Base-by-base conservation (phyloP, 202 grass and related monocot species). In the Hordeum pubiflorum region DNA sequence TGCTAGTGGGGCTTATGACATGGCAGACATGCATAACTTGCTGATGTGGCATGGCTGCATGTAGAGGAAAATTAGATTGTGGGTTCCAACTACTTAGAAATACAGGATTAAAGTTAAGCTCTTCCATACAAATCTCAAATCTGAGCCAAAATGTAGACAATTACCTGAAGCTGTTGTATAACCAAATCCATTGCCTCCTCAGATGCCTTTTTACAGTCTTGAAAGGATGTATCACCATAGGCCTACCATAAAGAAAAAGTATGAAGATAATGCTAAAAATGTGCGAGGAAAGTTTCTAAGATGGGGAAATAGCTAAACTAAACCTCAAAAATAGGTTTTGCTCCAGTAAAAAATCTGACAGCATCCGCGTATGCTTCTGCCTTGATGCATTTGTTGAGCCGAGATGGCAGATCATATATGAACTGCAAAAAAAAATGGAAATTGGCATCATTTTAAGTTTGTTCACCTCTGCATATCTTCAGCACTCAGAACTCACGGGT, bases 341-440 rank as follows among this genome's bases (percentile, higher is more conserved):
- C 92, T 87, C 96, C 96, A 69, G 83, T 96, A 89, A 99, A 99
- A 88, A 95, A 93, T 54, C 83, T 99, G 59, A 99, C 96, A 76
- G 96, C 96, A 36, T 99, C 96, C 22, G 78, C 86, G 90, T 99
- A 99, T 83, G 96, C 90, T 91, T 91, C 92, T 55, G 89, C 33
- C 86, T 90, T 99, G 83, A 99, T 96, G 76, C 96, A 99, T 93
- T 99, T 99, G 89, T 93, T 92, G 81, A 99, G 89, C 57, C 96
- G 83, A 76, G 81, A 85, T 69, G 96, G 96, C 75, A 99, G 79
- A 79, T 99, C 96, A 86, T 99, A 99, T 81, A 99, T 99, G 85
- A 99, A 99, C 96, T 99, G 64, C 37, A 86, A 76, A 61, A 83
- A 82, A 66, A 11, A 26, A 67, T 83, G 52, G 11, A 88, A 77